Base-by-base conservation (phyloP, 2,329 filamentous ascomycete genomes). In the Nannizziopsis barbatae region DNA sequence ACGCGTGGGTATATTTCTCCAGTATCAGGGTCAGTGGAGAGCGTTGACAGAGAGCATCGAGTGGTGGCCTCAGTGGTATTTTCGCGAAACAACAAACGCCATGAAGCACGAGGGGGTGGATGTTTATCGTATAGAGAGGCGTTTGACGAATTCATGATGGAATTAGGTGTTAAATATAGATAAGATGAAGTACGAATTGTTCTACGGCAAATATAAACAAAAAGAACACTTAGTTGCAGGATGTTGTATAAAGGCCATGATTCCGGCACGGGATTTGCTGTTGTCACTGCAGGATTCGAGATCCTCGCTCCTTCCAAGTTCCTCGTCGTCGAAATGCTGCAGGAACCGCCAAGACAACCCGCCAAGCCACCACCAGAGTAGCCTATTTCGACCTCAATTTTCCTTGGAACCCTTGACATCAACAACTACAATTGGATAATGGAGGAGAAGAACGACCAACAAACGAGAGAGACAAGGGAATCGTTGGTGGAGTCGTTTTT, bases 1-100 rank as follows among this genome's bases (percentile, higher is more conserved):
- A 79, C 83, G 47, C 86, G 64, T 0, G 74, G 70, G n/a, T 42
- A 41, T n/a, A 41, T 15, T 3, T 11, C 45, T 15, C 52, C 49
- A n/a, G 37, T 53, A n/a, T 9, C 17, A 11, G 22, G 12, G n/a
- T 55, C 42, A 35, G 12, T 31, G 11, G 35, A 46, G 11, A 52
- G 22, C 11, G 53, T 56, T 20, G 54, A 31, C 5, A 56, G 36
- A 31, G 53, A 55, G 47, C 55, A 52, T 37, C 47, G 35, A 33
- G 43, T 18, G n/a, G 40, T 35, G 6, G 36, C 22, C 15, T 38
- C 33, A 17, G 47, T 39, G 8, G 45, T 31, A 35, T 53, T 50
- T n/a, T 40, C 17, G 10, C 49, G 36, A 27, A 54, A 50, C 11
- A 42, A 30, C 10, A 30, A 14, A 22, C 50, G 50, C 52, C 52